Evolutionary conservation across 495 filamentous ascomycete species (phyloP).

Genomic region (Neurospora africana): DNA sequence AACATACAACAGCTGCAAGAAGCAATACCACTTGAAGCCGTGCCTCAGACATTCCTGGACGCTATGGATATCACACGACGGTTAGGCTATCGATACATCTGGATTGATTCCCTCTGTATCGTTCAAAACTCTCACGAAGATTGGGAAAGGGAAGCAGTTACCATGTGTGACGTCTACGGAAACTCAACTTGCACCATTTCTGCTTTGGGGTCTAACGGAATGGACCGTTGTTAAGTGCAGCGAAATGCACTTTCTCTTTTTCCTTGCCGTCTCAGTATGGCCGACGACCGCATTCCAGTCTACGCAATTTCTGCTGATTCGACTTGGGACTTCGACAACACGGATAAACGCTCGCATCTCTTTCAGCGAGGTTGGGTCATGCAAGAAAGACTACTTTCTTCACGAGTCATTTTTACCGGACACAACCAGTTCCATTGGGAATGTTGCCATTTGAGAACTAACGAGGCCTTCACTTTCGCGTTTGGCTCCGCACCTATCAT

Average conservation of each 20-base stretch:
- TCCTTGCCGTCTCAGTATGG: background rate
- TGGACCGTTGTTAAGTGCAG: background rate
- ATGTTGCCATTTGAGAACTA: background rate
- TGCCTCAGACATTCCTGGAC: background rate
- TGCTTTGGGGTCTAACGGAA: background rate
- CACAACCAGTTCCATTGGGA: background rate
- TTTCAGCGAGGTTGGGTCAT: background rate
- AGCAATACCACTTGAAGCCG: background rate
- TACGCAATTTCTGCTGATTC: background rate
- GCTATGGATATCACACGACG: constrained; percentile 10
- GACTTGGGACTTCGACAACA: background rate
- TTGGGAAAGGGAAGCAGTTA: background rate
- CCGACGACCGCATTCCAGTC: background rate
- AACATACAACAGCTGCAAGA: background rate
- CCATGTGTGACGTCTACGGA: background rate
- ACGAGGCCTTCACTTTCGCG: background rate
- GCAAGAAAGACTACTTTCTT: background rate
- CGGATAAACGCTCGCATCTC: background rate
- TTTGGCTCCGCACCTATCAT: background rate
- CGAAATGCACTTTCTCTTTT: background rate
- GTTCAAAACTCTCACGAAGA: background rate
- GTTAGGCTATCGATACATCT: too few relatives aligned
- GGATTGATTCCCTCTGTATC: too few relatives aligned
- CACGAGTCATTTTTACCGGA: background rate
- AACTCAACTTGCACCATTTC: background rate